Base-by-base conservation (phyloP, 257 asterid species). In the Przewalskia tangutica region DNA sequence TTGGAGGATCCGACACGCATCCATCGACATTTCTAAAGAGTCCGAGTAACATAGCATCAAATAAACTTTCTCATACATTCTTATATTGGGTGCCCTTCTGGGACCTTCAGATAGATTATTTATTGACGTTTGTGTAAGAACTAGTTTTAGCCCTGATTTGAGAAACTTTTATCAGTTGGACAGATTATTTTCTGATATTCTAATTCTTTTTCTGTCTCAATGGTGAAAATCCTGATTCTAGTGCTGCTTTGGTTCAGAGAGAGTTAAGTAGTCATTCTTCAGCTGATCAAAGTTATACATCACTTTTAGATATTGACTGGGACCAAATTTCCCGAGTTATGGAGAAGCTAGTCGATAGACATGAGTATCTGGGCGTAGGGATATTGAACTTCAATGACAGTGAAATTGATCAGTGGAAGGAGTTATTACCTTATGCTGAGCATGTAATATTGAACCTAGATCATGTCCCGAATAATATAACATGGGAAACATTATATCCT, bases 401-500 rank as follows among this genome's bases (percentile, higher is more conserved):
- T 84, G 99, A 95, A 90, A 83, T 85, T 9, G 81, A 84, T 65
- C 90, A 85, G 68, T 92, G 93, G 93, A 88, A 91, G 84, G 81
- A 81, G 58, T 81, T 91, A 42, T 83, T 94, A 54, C 97, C 95
- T 6, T 97, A 94, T 46, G 89, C 92, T 53, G 99, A 95, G 86
- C 95, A 90, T 50, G 90, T 90, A 48, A 67, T 81, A 32, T 90
- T 95, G 34, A 83, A 70, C 81, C 85, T 93, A 86, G 91, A 95
- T 80, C 68, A 83, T 20, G 92, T 84, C 87, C 90, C 92, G 3
- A 77, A 70, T 11, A 88, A 91, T 67, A 78, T 91, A 46, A 92
- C 97, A 36, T 96, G 99, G 99, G 97, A 96, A 76, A 84, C 98
- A 63, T 56, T 96, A 18, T 96, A 91, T 77, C 99, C 99, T 0